Percentiles rank a stretch among this genome's conserved stretches.
phyloP scores from a whole-genome alignment of 2,329 filamentous ascomycete genomes.

The Paraphoma chrysanthemicola region DNA sequence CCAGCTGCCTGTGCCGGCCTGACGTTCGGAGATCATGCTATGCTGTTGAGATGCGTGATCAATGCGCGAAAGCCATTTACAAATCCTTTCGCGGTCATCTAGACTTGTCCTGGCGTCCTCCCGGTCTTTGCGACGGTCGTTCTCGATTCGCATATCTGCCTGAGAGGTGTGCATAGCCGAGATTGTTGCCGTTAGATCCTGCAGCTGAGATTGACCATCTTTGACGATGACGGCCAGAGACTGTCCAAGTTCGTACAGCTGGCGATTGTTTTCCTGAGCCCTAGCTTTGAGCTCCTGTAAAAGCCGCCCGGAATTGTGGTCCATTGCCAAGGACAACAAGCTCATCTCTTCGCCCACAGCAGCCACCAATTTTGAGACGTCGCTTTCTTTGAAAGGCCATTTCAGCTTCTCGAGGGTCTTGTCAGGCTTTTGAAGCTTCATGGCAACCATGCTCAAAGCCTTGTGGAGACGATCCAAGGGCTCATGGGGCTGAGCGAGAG shows the following conservation, averaged over 20 bases:
- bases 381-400: constrained; percentile 27
- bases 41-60: constrained; percentile 18
- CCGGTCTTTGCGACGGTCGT: background rate
- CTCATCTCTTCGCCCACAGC: no score
- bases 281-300: no score
- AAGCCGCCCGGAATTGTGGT: no score
- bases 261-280: no score
- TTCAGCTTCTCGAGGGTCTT: constrained; percentile 8
- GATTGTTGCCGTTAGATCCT: background rate
- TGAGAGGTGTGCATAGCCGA: background rate
- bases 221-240: no score
- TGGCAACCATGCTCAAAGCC: background rate
- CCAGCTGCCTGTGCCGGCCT: constrained; percentile 26
- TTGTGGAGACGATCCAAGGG: constrained; percentile 3
- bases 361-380: constrained; percentile 8
- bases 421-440: constrained; percentile 1
- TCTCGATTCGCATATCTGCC: background rate
- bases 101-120: background rate
- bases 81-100: constrained; percentile 2
- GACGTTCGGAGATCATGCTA: constrained; percentile 11
- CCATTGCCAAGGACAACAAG: no score
- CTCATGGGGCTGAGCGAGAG: background rate
- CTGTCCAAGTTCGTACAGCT: no score
- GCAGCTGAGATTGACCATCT: no score
- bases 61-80: constrained; percentile 14